Conservation (phyloP, 2,329 filamentous ascomycete species). For the Magnaporthales sp. region DNA sequence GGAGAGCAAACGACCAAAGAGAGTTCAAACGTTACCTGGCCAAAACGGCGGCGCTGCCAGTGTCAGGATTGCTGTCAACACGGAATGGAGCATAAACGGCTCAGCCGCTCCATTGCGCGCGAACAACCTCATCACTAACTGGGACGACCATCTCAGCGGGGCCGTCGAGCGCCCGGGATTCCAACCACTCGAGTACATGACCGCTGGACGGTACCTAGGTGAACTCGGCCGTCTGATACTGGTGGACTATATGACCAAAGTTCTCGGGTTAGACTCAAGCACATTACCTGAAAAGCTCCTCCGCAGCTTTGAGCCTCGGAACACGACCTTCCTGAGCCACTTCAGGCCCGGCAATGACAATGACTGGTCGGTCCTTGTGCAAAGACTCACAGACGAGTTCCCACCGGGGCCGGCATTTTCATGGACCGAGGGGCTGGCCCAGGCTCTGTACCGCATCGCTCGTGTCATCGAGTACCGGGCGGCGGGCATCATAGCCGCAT, state of each 20-base stretch:
- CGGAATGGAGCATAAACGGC: conserved; percentile 76
- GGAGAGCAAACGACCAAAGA: conserved; percentile 48
- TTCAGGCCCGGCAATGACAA: conserved; percentile 45
- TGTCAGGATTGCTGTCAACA: conserved; percentile 68
- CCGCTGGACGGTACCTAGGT: conserved; percentile 67
- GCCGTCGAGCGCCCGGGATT: conserved; percentile 65
- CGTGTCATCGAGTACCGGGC: conserved; percentile 64
- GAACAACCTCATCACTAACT: conserved; percentile 55
- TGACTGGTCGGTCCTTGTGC: conserved; percentile 27
- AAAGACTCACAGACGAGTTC: conserved; percentile 42
- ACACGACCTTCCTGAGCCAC: conserved; percentile 66
- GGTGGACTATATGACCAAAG: conserved; percentile 50
- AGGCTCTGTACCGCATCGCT: conserved; percentile 56
- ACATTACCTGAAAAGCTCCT: conserved; percentile 46
- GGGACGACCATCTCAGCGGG: conserved; percentile 60
- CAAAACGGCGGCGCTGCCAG: conserved; percentile 41
- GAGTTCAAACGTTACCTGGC: conserved; percentile 38
- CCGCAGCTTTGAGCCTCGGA: conserved; percentile 49
- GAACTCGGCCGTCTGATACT: conserved; percentile 67
- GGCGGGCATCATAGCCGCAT: conserved; percentile 65
- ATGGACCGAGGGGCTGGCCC: conserved; percentile 55
- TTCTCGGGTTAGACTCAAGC: conserved; percentile 27
- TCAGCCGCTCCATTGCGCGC: conserved; percentile 58
- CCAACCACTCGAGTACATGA: conserved; percentile 81
- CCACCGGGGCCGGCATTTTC: conserved; percentile 37